Evolutionary conservation across 2,329 filamentous ascomycete genomes (phyloP).

Genomic region (Paecilomyces sp.): DNA sequence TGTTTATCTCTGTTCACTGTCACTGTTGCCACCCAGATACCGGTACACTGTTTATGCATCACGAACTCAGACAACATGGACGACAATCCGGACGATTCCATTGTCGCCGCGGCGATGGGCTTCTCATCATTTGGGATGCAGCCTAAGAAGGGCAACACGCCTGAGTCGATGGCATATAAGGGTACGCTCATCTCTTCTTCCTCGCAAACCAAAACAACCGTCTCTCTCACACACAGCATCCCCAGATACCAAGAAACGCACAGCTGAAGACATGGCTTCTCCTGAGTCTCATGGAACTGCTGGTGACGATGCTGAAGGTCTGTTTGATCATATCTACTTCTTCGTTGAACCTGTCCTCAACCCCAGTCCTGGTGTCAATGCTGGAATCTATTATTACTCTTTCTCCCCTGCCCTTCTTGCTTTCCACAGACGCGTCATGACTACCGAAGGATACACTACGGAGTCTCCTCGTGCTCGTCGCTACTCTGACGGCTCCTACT

Average conservation of each 20-base stretch:
- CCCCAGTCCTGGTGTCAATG: background rate
- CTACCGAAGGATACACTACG: background rate
- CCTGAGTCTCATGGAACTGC: background rate
- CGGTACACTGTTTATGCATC: background rate
- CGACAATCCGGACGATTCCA: background rate
- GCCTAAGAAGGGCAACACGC: background rate
- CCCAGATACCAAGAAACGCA: background rate
- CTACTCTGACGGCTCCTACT: background rate
- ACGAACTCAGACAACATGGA: background rate
- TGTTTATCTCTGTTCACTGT: background rate
- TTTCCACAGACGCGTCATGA: background rate
- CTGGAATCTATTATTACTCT: background rate
- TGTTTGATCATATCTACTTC: background rate
- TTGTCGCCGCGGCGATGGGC: background rate
- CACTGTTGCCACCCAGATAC: background rate
- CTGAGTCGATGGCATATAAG: background rate
- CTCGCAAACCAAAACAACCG: background rate
- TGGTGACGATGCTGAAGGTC: background rate
- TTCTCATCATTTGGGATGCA: background rate
- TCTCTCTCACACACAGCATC: background rate
- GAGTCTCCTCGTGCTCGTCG: background rate
- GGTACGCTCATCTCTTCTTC: background rate
- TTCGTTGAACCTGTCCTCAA: background rate
- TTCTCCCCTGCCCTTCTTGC: background rate
- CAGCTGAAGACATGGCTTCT: background rate